Conservation (phyloP, 2,329 filamentous ascomycete genomes). For the Fusarium liriodendri region DNA sequence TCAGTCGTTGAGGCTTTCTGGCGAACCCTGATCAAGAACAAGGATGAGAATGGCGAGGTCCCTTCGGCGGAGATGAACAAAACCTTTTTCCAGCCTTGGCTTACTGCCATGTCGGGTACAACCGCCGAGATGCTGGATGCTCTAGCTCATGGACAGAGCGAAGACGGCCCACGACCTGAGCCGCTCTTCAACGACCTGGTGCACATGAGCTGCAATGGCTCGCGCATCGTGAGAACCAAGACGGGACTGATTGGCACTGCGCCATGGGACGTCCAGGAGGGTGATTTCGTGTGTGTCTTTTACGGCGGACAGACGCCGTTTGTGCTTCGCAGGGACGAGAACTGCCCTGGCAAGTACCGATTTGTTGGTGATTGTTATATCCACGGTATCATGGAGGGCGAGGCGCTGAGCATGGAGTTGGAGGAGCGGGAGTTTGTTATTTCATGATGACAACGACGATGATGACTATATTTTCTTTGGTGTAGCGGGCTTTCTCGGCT, state of each 20-base stretch:
- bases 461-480: background rate
- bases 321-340: conserved; percentile 3
- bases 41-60: conserved; percentile 5
- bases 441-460: background rate
- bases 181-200: conserved; percentile 14
- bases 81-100: conserved; percentile 6
- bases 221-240: conserved; percentile 8
- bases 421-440: conserved; percentile 12
- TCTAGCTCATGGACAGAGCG: conserved; percentile 1
- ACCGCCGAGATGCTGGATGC: conserved; percentile 7
- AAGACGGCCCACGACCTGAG: conserved; percentile 4
- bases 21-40: conserved; percentile 10
- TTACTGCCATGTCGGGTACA: conserved; percentile 1
- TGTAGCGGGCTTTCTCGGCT: background rate
- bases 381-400: conserved; percentile 12
- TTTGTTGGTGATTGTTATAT: conserved; percentile 12
- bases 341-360: conserved; percentile 3
- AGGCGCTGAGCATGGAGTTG: conserved; percentile 11
- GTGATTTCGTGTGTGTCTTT: conserved; percentile 2
- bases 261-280: conserved; percentile 3
- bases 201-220: conserved; percentile 12
- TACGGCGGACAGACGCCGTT: conserved; percentile 10
- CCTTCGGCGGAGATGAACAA: conserved; percentile 2
- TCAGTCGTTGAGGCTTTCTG: conserved; percentile 7
- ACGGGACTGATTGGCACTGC: conserved; percentile 3